A percentile compares a stretch with the other conserved stretches of the same genome.
Conservation (phyloP, 495 filamentous ascomycete genomes). For the Antarctomyces pellizariae region DNA sequence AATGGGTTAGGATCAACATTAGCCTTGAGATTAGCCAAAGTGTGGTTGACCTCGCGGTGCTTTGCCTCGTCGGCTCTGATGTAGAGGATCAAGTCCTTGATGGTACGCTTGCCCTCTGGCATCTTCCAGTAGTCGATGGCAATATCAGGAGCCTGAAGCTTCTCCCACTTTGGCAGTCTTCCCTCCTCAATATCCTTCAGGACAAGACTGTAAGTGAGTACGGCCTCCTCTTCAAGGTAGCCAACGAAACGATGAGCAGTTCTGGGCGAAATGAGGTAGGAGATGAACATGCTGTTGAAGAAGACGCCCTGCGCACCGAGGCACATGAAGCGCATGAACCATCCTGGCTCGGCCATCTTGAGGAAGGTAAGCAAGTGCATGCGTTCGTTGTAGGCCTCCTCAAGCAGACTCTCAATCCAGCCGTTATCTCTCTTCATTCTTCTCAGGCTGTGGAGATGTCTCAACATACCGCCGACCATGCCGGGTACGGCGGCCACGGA, state of each 20-base stretch:
- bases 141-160: slow-evolving; percentile 63
- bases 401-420: slow-evolving; percentile 91
- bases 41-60: slow-evolving; percentile 94
- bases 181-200: slow-evolving; percentile 72
- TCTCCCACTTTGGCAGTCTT: slow-evolving; percentile 55
- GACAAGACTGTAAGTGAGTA: slow-evolving; percentile 77
- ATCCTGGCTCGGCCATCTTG: slow-evolving; percentile 68
- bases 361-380: slow-evolving; percentile 94
- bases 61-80: slow-evolving; percentile 91
- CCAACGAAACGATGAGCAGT: slow-evolving; percentile 93
- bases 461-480: slow-evolving; percentile 87
- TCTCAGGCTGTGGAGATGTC: slow-evolving; percentile 65
- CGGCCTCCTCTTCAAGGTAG: slow-evolving; percentile 91
- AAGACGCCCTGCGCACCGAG: slow-evolving; percentile 67
- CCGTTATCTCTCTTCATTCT: slow-evolving; percentile 82
- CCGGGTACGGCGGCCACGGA: slow-evolving; percentile 87
- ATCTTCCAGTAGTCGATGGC: slow-evolving; percentile 83
- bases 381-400: slow-evolving; percentile 86
- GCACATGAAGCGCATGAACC: slow-evolving; percentile 76
- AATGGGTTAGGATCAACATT: slow-evolving; percentile 79
- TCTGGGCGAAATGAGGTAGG: slow-evolving; percentile 70
- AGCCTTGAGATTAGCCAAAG: slow-evolving; percentile 63
- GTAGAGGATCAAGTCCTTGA: slow-evolving; percentile 71
- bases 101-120: slow-evolving; percentile 59
- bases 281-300: slow-evolving; percentile 81